phyloP scores from a whole-genome alignment of 2,329 filamentous ascomycete species.

The Arthrinium puccinioides region DNA sequence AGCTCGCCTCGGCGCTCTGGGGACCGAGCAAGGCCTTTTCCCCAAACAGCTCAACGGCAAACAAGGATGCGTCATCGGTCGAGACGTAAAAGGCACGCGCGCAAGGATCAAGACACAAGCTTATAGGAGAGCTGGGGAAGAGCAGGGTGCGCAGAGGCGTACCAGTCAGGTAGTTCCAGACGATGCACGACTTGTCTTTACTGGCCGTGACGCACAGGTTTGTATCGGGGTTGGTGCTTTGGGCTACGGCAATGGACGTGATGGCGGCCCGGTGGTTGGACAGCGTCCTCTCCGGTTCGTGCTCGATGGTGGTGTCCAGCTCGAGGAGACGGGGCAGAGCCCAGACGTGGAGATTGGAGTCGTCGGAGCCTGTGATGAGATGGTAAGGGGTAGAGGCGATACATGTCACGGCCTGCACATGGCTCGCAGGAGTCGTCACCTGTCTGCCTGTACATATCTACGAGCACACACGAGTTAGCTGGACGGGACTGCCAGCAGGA shows the following conservation, averaged over 20 bases:
- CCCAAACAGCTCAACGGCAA: conserved; percentile 66
- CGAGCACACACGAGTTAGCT: neutral
- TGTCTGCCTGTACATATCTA: conserved; percentile 70
- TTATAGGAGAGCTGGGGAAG: conserved; percentile 65
- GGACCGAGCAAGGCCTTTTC: conserved; percentile 48
- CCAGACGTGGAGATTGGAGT: conserved; percentile 92
- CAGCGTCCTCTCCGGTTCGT: conserved; percentile 69
- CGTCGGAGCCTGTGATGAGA: conserved; percentile 71
- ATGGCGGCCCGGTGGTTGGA: conserved; percentile 70
- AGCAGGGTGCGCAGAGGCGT: conserved; percentile 74
- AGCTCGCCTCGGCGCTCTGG: conserved; percentile 43
- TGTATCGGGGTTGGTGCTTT: conserved; percentile 59
- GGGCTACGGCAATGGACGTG: conserved; percentile 55
- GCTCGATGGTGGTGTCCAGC: conserved; percentile 43
- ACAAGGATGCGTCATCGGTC: conserved; percentile 73
- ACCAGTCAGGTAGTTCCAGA: conserved; percentile 87
- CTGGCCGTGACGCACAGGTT: conserved; percentile 81
- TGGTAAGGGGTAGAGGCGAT: conserved; percentile 66
- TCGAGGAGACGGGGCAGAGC: conserved; percentile 68
- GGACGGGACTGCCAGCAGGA: conserved; percentile 1
- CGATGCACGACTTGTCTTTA: conserved; percentile 78
- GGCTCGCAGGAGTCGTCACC: conserved; percentile 67
- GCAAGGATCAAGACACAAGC: conserved; percentile 70
- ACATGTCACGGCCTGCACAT: conserved; percentile 74
- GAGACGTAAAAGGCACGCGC: conserved; percentile 77